phyloP scores from a whole-genome alignment of 225 moss, liverwort and hornwort genomes.

The Straminergon stramineum region DNA sequence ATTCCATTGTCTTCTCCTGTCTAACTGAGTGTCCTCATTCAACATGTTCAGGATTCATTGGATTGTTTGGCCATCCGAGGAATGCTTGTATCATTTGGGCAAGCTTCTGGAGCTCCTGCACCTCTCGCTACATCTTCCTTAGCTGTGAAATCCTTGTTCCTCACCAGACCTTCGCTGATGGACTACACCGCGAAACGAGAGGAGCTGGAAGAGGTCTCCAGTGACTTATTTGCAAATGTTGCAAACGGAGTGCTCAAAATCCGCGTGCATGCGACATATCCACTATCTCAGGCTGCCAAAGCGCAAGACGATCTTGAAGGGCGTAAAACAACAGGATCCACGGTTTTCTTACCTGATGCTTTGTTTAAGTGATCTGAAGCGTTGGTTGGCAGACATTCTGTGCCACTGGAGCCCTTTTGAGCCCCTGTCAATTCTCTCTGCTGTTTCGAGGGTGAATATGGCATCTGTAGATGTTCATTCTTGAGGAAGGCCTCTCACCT shows the following conservation, averaged over 20 bases:
- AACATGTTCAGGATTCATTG: slow-evolving; percentile 47
- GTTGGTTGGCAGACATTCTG: neutral
- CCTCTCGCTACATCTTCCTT: slow-evolving; percentile 31
- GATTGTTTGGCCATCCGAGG: slow-evolving; percentile 54
- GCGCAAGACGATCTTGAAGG: slow-evolving; percentile 58
- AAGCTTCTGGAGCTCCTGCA: slow-evolving; percentile 54
- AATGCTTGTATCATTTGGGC: slow-evolving; percentile 48
- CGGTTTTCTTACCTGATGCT: slow-evolving; percentile 38
- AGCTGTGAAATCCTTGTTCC: slow-evolving; percentile 26
- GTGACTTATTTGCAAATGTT: slow-evolving; percentile 54
- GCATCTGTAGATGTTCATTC: neutral
- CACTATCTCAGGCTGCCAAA: slow-evolving; percentile 47
- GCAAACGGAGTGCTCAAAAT: slow-evolving; percentile 46
- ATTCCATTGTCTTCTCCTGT: neutral
- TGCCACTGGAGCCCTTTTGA: neutral
- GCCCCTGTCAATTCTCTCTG: neutral
- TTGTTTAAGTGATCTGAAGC: neutral
- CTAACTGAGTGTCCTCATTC: neutral
- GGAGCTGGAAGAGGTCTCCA: slow-evolving; percentile 41
- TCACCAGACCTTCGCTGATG: slow-evolving; percentile 42
- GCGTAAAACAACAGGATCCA: slow-evolving; percentile 85
- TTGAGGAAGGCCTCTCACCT: neutral
- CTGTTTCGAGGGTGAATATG: neutral
- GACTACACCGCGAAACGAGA: slow-evolving; percentile 43
- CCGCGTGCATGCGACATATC: slow-evolving; percentile 52